Evolutionary conservation across 495 filamentous ascomycete species (phyloP).

Genomic region (Evernia prunastri): DNA sequence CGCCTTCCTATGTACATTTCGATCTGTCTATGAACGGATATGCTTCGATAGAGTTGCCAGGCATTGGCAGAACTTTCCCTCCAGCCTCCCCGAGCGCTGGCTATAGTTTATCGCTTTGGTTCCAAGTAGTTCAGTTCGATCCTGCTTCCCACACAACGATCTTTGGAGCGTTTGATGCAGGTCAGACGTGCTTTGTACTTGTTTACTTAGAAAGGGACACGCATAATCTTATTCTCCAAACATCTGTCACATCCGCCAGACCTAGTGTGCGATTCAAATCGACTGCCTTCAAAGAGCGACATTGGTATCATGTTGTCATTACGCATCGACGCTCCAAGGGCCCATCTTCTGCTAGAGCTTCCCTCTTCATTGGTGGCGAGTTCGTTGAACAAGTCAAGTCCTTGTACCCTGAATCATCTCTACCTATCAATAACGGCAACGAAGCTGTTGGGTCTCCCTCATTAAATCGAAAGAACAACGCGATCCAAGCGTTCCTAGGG

Average conservation of each 20-base stretch:
- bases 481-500: slow-evolving; percentile 86
- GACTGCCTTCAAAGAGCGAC: slow-evolving; percentile 59
- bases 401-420: slow-evolving; percentile 71
- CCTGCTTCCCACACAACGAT: slow-evolving; percentile 80
- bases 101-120: slow-evolving; percentile 85
- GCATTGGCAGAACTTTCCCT: slow-evolving; percentile 75
- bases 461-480: slow-evolving; percentile 50
- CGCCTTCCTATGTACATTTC: slow-evolving; percentile 84
- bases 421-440: slow-evolving; percentile 48
- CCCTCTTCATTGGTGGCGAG: slow-evolving; percentile 86
- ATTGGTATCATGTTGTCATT: slow-evolving; percentile 89
- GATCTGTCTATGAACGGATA: slow-evolving; percentile 84
- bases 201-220: slow-evolving; percentile 92
- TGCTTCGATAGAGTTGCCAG: slow-evolving; percentile 80
- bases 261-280: slow-evolving; percentile 93
- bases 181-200: slow-evolving; percentile 88
- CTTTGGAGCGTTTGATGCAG: slow-evolving; percentile 90
- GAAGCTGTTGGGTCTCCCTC: slow-evolving; percentile 54
- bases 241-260: slow-evolving; percentile 75
- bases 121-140: slow-evolving; percentile 82
- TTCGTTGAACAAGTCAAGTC: slow-evolving; percentile 89
- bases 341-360: slow-evolving; percentile 73
- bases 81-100: slow-evolving; percentile 62
- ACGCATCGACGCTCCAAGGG: slow-evolving; percentile 72
- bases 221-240: slow-evolving; percentile 92